Evolutionary conservation across 1,139 yeast genomes (phyloP).

Genomic region (Blastobotrys proliferans): DNA sequence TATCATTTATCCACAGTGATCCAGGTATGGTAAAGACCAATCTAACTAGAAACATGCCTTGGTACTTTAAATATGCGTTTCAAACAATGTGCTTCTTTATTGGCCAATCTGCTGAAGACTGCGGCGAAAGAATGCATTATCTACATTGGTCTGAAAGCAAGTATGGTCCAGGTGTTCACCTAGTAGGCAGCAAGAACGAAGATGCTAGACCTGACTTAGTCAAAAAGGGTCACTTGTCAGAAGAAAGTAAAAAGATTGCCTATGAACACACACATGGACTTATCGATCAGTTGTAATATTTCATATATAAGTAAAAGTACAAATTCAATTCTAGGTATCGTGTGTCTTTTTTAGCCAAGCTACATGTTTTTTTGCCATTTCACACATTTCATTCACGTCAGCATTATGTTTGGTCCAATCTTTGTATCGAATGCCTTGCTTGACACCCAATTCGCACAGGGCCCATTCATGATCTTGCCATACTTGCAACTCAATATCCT

Average conservation of each 20-base stretch:
- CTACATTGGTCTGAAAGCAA: neutral
- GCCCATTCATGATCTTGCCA: conserved; percentile 58
- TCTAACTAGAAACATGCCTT: neutral
- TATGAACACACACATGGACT: too few relatives aligned
- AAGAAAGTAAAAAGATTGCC: too few relatives aligned
- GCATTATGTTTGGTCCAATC: conserved; percentile 44
- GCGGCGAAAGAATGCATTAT: conserved; percentile 1
- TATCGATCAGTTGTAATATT: conserved; percentile 1
- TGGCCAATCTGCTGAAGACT: neutral
- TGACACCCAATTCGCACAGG: conserved; percentile 45
- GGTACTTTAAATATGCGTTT: neutral
- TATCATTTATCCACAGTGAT: conserved; percentile 27
- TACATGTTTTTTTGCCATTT: conserved; percentile 27
- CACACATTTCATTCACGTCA: conserved; percentile 35
- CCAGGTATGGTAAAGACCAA: conserved; percentile 32
- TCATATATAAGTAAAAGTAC: neutral
- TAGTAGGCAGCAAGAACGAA: neutral
- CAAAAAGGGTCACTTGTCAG: too few relatives aligned
- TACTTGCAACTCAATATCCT: conserved; percentile 57
- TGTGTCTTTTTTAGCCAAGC: conserved; percentile 29
- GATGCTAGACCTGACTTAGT: too few relatives aligned
- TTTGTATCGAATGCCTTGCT: conserved; percentile 41
- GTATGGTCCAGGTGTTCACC: neutral
- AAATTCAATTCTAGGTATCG: conserved; percentile 12
- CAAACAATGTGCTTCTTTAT: neutral